A percentile compares a stretch with the other conserved stretches of the same genome.
Conservation (phyloP, 148 eudicot species). For the Pouteria glomerata region DNA sequence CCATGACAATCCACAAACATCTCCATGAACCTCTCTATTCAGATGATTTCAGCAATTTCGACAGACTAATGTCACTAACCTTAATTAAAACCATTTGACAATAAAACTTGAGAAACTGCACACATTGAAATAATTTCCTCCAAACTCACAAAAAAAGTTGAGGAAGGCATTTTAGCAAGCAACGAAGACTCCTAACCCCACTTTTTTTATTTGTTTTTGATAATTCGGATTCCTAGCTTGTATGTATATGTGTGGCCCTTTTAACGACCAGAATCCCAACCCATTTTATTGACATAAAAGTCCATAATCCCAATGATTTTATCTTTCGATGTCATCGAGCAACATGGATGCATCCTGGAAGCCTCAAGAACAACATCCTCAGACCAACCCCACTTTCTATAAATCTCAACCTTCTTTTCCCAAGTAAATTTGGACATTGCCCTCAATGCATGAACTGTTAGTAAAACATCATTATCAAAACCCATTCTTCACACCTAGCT, state of each 20-base stretch:
- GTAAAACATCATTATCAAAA: neutral
- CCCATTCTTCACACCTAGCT: constrained; percentile 11
- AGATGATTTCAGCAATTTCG: neutral
- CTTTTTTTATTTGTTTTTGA: too few relatives aligned
- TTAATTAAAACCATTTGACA: constrained; percentile 15
- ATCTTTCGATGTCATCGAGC: constrained; percentile 16
- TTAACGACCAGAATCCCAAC: too few relatives aligned
- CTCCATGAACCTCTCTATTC: too few relatives aligned
- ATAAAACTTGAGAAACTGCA: constrained; percentile 9
- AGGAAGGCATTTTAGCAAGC: constrained; percentile 13
- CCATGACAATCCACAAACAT: too few relatives aligned
- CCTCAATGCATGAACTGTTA: neutral
- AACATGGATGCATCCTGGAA: constrained; percentile 6
- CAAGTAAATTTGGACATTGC: constrained; percentile 4
- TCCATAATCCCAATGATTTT: constrained; percentile 14
- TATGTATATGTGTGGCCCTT: too few relatives aligned
- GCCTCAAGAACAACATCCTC: constrained; percentile 14
- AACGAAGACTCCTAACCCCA: constrained; percentile 1
- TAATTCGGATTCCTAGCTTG: too few relatives aligned
- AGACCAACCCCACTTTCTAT: constrained; percentile 25
- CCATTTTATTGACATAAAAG: constrained; percentile 22
- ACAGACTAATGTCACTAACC: neutral
- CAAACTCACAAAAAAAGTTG: constrained; percentile 3
- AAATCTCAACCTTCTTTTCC: constrained; percentile 16
- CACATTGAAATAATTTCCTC: constrained; percentile 29